Percentiles rank a stretch among this genome's conserved stretches.
phyloP scores from a whole-genome alignment of 257 asterid species.

The Pogostemon cablin region DNA sequence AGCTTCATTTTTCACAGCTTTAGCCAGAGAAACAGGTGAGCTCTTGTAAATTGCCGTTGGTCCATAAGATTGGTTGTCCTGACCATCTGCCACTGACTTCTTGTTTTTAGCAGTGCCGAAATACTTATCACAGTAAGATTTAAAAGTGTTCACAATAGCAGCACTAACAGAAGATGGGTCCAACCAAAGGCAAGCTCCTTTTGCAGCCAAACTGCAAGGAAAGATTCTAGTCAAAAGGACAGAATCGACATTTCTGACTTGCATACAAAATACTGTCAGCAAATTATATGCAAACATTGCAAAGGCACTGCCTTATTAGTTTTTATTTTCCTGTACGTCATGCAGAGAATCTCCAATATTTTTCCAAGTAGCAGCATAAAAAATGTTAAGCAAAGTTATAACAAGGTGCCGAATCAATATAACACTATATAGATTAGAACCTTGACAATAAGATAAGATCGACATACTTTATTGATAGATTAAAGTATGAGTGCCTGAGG shows the following conservation, averaged over 20 bases:
- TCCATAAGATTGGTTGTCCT: constrained; percentile 40
- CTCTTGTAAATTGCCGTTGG: constrained; percentile 57
- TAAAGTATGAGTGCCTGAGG: background rate
- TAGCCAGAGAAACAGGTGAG: constrained; percentile 85
- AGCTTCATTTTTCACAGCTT: constrained; percentile 94
- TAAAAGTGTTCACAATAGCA: constrained; percentile 74
- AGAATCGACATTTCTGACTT: constrained; percentile 2
- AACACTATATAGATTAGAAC: constrained; percentile 4
- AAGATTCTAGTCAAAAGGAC: constrained; percentile 26
- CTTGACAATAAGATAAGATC: background rate
- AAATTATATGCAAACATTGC: background rate
- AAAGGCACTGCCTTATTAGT: constrained; percentile 1
- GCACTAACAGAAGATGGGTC: constrained; percentile 85
- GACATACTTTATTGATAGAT: background rate
- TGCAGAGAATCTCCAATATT: background rate
- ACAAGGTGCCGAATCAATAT: constrained; percentile 1
- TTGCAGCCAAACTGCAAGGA: constrained; percentile 76
- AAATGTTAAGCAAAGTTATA: background rate
- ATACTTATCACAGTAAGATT: constrained; percentile 63
- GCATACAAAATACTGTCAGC: constrained; percentile 5
- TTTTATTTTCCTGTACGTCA: background rate
- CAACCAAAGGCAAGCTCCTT: constrained; percentile 81
- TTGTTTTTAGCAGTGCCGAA: constrained; percentile 37
- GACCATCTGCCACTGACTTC: constrained; percentile 31
- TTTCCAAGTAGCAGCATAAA: background rate